Conservation (phyloP, 2,329 filamentous ascomycete species). For the Colletotrichum nymphaeae region DNA sequence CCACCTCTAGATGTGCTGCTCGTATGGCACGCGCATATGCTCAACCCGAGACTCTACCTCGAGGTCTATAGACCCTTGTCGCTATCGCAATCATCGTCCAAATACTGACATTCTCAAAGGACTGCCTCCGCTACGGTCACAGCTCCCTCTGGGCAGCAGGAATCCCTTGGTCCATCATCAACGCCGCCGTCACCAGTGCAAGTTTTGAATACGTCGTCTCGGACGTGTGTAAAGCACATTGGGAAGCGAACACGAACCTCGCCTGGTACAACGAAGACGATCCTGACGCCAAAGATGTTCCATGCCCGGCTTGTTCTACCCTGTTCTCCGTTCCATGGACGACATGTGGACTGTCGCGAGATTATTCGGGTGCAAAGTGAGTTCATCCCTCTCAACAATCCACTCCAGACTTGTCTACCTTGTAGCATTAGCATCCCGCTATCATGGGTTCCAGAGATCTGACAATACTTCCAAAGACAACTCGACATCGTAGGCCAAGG, state of each 20-base stretch:
- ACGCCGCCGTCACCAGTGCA: conserved; percentile 61
- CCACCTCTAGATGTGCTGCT: conserved; percentile 75
- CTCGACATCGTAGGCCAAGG: conserved; percentile 53
- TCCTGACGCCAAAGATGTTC: conserved; percentile 52
- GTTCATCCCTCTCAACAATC: background rate
- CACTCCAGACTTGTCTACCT: background rate
- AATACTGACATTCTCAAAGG: conserved; percentile 41
- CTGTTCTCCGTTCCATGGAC: conserved; percentile 65
- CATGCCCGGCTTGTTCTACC: conserved; percentile 61
- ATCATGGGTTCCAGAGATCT: background rate
- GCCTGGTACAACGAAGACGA: conserved; percentile 68
- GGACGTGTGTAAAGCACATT: conserved; percentile 52
- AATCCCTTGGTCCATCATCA: conserved; percentile 71
- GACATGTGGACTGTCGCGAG: conserved; percentile 49
- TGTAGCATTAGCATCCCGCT: too few species aligned
- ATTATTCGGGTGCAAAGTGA: conserved; percentile 42
- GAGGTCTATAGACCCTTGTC: conserved; percentile 48
- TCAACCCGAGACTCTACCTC: conserved; percentile 74
- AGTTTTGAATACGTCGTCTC: conserved; percentile 63
- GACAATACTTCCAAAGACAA: conserved; percentile 33
- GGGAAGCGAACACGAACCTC: conserved; percentile 56
- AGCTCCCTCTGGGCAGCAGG: conserved; percentile 67
- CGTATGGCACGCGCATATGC: conserved; percentile 79
- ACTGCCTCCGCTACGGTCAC: conserved; percentile 66
- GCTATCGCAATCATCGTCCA: background rate